Conservation (phyloP, 2,329 filamentous ascomycete genomes). For the Fusarium secorum region DNA sequence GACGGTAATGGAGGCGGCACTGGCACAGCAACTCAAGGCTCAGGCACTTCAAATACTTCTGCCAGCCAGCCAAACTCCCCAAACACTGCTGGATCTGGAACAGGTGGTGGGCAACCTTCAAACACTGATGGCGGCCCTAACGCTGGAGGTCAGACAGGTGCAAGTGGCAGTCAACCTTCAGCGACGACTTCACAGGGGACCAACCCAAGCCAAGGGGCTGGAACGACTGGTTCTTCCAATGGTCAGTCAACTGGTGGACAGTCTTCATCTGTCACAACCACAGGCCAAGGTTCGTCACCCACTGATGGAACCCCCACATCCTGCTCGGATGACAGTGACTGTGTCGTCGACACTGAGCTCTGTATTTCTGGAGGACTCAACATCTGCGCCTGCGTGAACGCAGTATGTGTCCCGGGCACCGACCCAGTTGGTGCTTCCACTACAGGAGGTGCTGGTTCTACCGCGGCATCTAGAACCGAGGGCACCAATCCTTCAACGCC, state of each 20-base stretch:
- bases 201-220: not conserved
- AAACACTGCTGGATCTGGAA: not conserved
- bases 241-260: not conserved
- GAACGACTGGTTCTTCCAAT: not conserved
- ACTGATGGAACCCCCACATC: not conserved
- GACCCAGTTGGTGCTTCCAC: not conserved
- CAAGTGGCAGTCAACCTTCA: not conserved
- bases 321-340: conserved; percentile 13
- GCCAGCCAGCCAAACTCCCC: not conserved
- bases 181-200: not conserved
- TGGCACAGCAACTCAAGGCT: not conserved
- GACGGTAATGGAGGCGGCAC: not conserved
- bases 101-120: not conserved
- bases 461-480: not conserved
- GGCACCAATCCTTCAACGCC: not conserved
- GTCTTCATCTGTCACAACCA: not conserved
- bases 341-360: not conserved
- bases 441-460: not conserved
- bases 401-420: not conserved
- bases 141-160: not conserved
- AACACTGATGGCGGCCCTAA: not conserved
- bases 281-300: not conserved
- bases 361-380: conserved; percentile 2
- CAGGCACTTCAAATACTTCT: not conserved
- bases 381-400: conserved; percentile 3